Base-by-base conservation (phyloP, 2,329 filamentous ascomycete genomes). In the Botrytis cinerea region DNA sequence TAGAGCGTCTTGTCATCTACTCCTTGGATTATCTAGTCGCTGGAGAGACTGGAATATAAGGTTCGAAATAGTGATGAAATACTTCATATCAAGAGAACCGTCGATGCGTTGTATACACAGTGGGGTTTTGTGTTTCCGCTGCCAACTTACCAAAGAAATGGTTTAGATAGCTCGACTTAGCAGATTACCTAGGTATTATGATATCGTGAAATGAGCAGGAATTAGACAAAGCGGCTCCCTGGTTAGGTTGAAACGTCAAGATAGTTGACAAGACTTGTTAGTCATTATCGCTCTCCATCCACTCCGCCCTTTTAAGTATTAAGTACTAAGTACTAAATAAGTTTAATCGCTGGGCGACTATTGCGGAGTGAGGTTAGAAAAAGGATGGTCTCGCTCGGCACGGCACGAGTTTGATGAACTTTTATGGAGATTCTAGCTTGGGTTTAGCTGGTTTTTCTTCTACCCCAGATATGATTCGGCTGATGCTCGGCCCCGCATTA, bases 1-100 rank as follows among this genome's bases (percentile, higher is more conserved):
- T 87, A 85, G 43, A 83, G 81, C 48, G 85, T 80, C 74, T 84
- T 85, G 20, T 84, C 84, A 45, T 88, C 83, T 3, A 85, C 76
- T n/a, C 83, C 82, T 71, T 86, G 83, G 22, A 82, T 81, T 2
- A 86, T 79, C 18, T 84, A 82, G 72, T 82, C 82, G 51, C 80
- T 46, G 45, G 22, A 51, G 46, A 2, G 12, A 51, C 25, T 12
- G 46, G 46, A 25, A 25, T 25, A 9, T 51, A 10, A 25, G 1
- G 4, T 25, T 25, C 10, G 46, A 4, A 2, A 25, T 25, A 6
- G 4, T 25, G 22, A 48, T 51, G 46, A 22, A 51, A 51, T 2
- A 51, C 85, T 60, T 87, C 85, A 8, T 80, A 77, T 7, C 86
- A 84, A 73, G 89, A 84, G 67, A 89, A 48, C 40, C 3, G 25